A percentile compares a stretch with the other conserved stretches of the same genome.
These are phyloP conservation scores for Dictyostelium discoideum DNA, from an alignment of 78 protist species.

Conservation along the genomic window DNA sequence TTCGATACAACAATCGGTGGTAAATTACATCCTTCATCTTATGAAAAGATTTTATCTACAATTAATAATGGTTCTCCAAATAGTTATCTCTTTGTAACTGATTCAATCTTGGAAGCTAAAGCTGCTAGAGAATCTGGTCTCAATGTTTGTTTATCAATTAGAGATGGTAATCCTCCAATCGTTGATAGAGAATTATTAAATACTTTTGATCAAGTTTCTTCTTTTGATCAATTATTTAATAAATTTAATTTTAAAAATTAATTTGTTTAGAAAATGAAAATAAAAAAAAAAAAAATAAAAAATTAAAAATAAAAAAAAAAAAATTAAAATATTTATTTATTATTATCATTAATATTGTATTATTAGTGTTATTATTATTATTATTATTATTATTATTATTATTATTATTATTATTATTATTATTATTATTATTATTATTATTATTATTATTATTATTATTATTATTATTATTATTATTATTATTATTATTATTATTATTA, in stretches of 20 bases:
- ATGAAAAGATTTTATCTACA: conserved; percentile 39
- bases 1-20: conserved; percentile 87
- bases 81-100: conserved; percentile 82
- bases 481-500: too few relatives aligned
- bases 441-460: too few relatives aligned
- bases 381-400: too few relatives aligned
- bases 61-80: conserved; percentile 7
- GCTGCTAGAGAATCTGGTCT: conserved; percentile 67
- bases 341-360: too few relatives aligned
- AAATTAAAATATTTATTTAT: background rate
- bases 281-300: background rate
- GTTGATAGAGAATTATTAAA: background rate
- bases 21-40: conserved; percentile 62
- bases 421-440: too few relatives aligned
- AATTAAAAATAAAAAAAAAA: background rate
- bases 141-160: background rate
- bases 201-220: conserved; percentile 9
- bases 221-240: conserved; percentile 47
- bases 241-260: conserved; percentile 29
- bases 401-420: too few relatives aligned
- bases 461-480: too few relatives aligned
- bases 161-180: conserved; percentile 63
- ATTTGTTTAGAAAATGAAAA: too few relatives aligned
- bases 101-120: conserved; percentile 82
- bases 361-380: too few relatives aligned